Conservation (phyloP, 2,329 filamentous ascomycete genomes). For the Aureobasidium sp. region DNA sequence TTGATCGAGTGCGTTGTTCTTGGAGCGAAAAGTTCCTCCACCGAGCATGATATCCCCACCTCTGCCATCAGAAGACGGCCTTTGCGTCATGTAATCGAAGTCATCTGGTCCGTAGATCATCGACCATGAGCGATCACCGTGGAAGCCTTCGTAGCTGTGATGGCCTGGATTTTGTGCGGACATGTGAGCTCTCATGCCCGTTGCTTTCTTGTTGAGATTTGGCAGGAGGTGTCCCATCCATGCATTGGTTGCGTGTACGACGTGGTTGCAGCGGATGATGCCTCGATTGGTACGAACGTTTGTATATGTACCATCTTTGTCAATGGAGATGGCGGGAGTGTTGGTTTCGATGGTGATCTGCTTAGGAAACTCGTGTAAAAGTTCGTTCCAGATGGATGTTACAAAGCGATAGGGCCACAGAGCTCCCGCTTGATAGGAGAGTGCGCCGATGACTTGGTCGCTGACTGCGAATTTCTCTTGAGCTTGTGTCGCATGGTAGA, state of each 20-base stretch:
- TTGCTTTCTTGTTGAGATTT: constrained; percentile 22
- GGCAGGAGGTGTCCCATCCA: constrained; percentile 30
- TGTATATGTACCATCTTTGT: constrained; percentile 25
- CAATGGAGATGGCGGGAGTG: constrained; percentile 30
- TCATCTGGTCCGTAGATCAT: constrained; percentile 6
- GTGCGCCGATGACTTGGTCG: not conserved
- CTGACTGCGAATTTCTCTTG: not conserved
- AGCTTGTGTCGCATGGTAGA: not conserved
- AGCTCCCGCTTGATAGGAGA: not conserved
- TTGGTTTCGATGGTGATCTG: constrained; percentile 32
- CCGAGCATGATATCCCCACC: not conserved
- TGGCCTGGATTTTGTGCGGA: constrained; percentile 1
- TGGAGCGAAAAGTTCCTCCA: not conserved
- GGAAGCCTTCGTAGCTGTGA: not conserved
- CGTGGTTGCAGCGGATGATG: constrained; percentile 23
- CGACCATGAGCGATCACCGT: constrained; percentile 1
- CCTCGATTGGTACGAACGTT: constrained; percentile 25
- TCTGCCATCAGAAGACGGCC: not conserved
- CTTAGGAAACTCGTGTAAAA: not conserved
- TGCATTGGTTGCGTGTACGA: constrained; percentile 29
- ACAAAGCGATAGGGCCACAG: constrained; percentile 10
- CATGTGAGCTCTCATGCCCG: constrained; percentile 8
- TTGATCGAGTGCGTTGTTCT: not conserved
- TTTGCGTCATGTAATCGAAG: constrained; percentile 6
- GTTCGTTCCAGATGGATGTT: not conserved